Percentiles rank a stretch among this genome's conserved stretches.
These are phyloP conservation scores for Avena eriantha DNA, from an alignment of 176 grass and related monocot genomes.

Conservation along the genomic window DNA sequence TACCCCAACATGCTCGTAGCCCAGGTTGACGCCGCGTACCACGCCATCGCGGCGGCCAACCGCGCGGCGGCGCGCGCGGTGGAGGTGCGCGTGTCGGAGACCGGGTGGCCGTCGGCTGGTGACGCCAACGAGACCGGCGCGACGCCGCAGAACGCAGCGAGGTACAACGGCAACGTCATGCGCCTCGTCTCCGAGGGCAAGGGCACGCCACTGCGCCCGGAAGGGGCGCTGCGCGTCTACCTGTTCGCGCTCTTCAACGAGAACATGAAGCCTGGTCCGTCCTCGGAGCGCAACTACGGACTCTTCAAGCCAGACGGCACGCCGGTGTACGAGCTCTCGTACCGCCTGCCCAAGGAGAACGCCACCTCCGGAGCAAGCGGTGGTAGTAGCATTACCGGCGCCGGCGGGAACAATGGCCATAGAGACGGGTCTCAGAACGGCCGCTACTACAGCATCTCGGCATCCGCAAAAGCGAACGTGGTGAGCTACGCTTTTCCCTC, in stretches of 20 bases:
- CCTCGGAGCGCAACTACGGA: constrained; percentile 76
- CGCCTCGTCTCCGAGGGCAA: constrained; percentile 57
- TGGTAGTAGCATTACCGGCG: constrained; percentile 36
- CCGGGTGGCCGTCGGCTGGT: constrained; percentile 74
- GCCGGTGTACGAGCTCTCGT: constrained; percentile 60
- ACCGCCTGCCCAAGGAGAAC: constrained; percentile 52
- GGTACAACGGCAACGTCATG: constrained; percentile 80
- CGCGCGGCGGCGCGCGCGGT: constrained; percentile 40
- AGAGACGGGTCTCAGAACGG: constrained; percentile 26
- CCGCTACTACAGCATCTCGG: constrained; percentile 73
- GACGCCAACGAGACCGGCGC: constrained; percentile 69
- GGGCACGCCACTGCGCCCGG: constrained; percentile 72
- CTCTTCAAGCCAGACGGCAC: constrained; percentile 72
- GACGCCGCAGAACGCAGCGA: constrained; percentile 51
- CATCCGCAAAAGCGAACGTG: constrained; percentile 13
- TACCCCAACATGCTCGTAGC: constrained; percentile 71
- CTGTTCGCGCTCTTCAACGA: constrained; percentile 89
- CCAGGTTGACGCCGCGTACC: constrained; percentile 79
- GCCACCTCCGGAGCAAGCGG: constrained; percentile 30
- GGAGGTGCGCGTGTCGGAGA: constrained; percentile 73
- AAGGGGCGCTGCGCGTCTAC: constrained; percentile 52
- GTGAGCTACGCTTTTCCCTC: constrained; percentile 33
- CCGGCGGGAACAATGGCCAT: constrained; percentile 28
- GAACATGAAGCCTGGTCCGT: constrained; percentile 70
- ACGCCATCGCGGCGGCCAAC: constrained; percentile 68